Base-by-base conservation (phyloP, 1,284 basidiomycete genomes). In the Tylopilus orsonianus region DNA sequence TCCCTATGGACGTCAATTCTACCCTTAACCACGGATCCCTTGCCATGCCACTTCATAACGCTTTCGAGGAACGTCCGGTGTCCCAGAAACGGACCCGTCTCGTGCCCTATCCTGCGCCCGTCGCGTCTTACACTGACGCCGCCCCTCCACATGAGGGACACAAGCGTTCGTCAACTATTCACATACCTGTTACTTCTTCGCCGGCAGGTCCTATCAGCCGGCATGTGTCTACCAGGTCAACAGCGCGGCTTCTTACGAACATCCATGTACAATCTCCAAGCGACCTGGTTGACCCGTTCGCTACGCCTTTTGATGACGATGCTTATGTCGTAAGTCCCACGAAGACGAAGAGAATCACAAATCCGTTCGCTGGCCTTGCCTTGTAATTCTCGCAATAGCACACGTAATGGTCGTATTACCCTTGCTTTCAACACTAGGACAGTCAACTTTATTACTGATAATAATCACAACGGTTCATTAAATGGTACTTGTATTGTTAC, bases 241-340 rank as follows among this genome's bases (percentile, higher is more conserved):
- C 72, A 23, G 78, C 75, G 38, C 66, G 73, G 32, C 64, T 77
- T 44, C 65, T 80, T 52, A 75, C 75, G 53, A 75, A 71, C 41
- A 71, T 67, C n/a, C 68, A 75, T 55, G 69, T 71, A 38, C 71
- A 71, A 51, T 64, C 71, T 54, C 69, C 71, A 36, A 46, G 61
- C 52, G 57, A 55, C 18, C 22, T 54, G 41, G 62, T 71, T 40
- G 67, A 83, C 60, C 87, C 87, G 39, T 90, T 89, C 61, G 74
- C 78, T 48, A 87, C 86, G 48, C 87, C 87, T 10, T 90, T 89
- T 68, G 87, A 90, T 64, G 87, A 88, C 60, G 80, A 85, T 59
- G 72, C 73, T 47, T 58, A 62, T 39, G 70, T 76, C 12, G 33
- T 23, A 16, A 53, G 27, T 22, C 50, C 54, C 6, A 19, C 33